Evolutionary conservation across 257 asterid genomes (phyloP).

Genomic region (Schizonepeta tenuifolia): DNA sequence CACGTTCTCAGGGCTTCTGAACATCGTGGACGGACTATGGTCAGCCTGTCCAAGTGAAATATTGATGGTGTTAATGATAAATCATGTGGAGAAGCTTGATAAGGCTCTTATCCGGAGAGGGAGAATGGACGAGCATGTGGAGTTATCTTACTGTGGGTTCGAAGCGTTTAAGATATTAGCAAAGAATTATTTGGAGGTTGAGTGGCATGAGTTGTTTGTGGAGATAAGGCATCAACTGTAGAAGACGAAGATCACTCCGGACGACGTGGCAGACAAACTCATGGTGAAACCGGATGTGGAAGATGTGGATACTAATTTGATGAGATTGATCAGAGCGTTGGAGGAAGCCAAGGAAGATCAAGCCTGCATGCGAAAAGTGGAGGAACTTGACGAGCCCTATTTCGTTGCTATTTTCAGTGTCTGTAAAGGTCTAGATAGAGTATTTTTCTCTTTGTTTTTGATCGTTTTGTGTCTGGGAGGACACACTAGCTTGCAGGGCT

Average conservation of each 20-base stretch:
- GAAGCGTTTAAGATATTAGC: conserved; percentile 48
- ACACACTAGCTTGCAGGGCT: no score
- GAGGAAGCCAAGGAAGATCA: conserved; percentile 43
- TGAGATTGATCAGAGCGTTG: conserved; percentile 41
- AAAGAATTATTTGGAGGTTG: conserved; percentile 37
- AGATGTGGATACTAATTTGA: conserved; percentile 37
- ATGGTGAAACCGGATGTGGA: conserved; percentile 49
- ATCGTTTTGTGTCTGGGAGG: no score
- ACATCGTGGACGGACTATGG: conserved; percentile 70
- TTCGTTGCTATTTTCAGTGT: no score
- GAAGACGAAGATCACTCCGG: conserved; percentile 43
- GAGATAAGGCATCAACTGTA: conserved; percentile 35
- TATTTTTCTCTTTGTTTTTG: no score
- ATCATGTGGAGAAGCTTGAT: conserved; percentile 55
- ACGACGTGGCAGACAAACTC: conserved; percentile 53
- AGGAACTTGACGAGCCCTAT: no score
- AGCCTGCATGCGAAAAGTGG: background rate
- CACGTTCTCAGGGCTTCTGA: conserved; percentile 61
- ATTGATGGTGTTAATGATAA: conserved; percentile 59
- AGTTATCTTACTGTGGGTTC: conserved; percentile 54
- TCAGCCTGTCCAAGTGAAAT: conserved; percentile 62
- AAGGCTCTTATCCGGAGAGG: conserved; percentile 64
- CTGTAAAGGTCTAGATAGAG: no score
- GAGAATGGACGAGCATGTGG: conserved; percentile 65
- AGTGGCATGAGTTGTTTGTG: conserved; percentile 41